These are phyloP conservation scores for Lentinula sp. DNA, from an alignment of 768 basidiomycete species.

Conservation along the genomic window DNA sequence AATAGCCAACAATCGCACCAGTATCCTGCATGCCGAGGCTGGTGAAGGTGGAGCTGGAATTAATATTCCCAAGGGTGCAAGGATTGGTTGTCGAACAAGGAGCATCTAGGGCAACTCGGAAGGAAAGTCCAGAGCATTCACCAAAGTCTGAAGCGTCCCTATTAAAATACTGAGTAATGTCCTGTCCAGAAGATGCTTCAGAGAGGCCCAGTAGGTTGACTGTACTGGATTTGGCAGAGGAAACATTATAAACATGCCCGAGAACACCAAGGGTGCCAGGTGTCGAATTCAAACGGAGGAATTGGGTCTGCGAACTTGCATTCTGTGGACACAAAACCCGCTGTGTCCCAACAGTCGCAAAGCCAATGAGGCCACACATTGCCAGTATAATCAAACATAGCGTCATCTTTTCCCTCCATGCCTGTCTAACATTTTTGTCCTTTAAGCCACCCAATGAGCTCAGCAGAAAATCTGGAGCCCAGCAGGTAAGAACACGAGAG, in stretches of 20 bases:
- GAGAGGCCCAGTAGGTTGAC: constrained; percentile 59
- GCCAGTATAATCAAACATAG: constrained; percentile 82
- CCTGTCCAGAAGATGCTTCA: constrained; percentile 60
- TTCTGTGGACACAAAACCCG: constrained; percentile 80
- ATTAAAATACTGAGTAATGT: constrained; percentile 84
- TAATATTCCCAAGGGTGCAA: constrained; percentile 66
- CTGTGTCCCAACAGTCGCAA: constrained; percentile 92
- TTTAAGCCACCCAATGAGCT: constrained; percentile 72
- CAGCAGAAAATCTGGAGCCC: constrained; percentile 82
- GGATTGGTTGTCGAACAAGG: constrained; percentile 58
- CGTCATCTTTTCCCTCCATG: constrained; percentile 97
- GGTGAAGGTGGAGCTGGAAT: constrained; percentile 47
- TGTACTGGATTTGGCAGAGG: constrained; percentile 38
- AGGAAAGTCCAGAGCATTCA: constrained; percentile 55
- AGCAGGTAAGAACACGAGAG: constrained; percentile 77
- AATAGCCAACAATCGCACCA: constrained; percentile 71
- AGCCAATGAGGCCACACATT: constrained; percentile 78
- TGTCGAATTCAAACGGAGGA: constrained; percentile 49
- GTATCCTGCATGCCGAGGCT: constrained; percentile 65
- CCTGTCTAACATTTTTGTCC: constrained; percentile 73
- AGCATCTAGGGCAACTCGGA: constrained; percentile 64
- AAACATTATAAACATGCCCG: constrained; percentile 74
- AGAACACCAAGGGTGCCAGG: constrained; percentile 68
- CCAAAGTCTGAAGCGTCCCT: constrained; percentile 63
- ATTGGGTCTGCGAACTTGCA: constrained; percentile 32